A percentile compares a stretch with the other conserved stretches of the same genome.
phyloP scores from a whole-genome alignment of 148 eudicot species.

The Camellia sinensis region DNA sequence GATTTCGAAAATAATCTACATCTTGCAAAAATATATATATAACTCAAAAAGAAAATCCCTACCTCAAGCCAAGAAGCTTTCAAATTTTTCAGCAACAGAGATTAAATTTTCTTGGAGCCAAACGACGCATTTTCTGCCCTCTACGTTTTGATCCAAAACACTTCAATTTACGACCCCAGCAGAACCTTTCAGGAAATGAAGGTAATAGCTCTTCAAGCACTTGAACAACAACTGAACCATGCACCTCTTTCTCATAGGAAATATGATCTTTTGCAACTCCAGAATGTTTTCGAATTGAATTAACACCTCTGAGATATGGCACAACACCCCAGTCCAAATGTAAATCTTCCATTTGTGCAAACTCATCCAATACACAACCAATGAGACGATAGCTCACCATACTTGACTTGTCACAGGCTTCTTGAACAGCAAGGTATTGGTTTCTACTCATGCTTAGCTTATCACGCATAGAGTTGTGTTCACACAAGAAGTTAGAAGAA shows the following conservation, averaged over 20 bases:
- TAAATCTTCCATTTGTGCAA: slow-evolving; percentile 42
- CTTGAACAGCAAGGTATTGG: slow-evolving; percentile 59
- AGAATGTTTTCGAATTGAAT: slow-evolving; percentile 16
- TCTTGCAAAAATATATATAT: too few relatives aligned
- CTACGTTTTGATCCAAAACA: too few relatives aligned
- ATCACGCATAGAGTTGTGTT: slow-evolving; percentile 10
- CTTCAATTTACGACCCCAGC: too few relatives aligned
- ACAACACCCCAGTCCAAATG: slow-evolving; percentile 30
- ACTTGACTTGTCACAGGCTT: slow-evolving; percentile 74
- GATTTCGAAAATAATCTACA: too few relatives aligned
- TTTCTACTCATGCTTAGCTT: slow-evolving; percentile 29
- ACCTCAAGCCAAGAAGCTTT: too few relatives aligned
- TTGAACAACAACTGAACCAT: slow-evolving; percentile 30
- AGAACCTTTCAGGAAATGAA: slow-evolving; percentile 46
- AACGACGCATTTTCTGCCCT: too few relatives aligned
- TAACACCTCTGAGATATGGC: slow-evolving; percentile 51
- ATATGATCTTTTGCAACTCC: slow-evolving; percentile 20
- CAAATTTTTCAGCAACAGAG: too few relatives aligned
- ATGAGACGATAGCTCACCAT: slow-evolving; percentile 52
- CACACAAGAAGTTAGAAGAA: slow-evolving; percentile 15
- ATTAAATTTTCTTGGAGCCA: too few relatives aligned
- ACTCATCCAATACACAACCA: slow-evolving; percentile 46
- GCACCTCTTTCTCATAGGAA: slow-evolving; percentile 17
- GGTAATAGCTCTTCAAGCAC: slow-evolving; percentile 43
- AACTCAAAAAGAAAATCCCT: too few relatives aligned